phyloP scores from a whole-genome alignment of 1,139 yeast species.

The Suhomyces choctaworum region DNA sequence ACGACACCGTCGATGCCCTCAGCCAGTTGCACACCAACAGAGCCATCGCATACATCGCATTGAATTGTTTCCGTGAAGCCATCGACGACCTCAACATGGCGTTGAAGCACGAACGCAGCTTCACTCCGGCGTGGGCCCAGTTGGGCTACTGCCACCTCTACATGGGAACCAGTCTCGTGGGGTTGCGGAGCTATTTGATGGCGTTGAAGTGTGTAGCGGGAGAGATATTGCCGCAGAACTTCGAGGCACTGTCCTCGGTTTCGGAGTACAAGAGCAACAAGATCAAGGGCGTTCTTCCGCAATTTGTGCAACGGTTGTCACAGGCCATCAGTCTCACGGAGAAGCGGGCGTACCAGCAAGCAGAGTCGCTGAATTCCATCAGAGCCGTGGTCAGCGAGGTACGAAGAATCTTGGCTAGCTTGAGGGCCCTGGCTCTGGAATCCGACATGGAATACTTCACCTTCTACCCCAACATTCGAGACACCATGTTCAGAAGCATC shows the following conservation, averaged over 20 bases:
- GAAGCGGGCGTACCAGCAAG: slow-evolving; percentile 43
- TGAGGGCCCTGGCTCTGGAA: slow-evolving; percentile 27
- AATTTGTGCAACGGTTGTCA: slow-evolving; percentile 39
- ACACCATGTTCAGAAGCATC: slow-evolving; percentile 28
- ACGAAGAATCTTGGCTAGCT: slow-evolving; percentile 27
- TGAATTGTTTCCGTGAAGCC: slow-evolving; percentile 46
- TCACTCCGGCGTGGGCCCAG: slow-evolving; percentile 49
- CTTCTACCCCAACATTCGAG: slow-evolving; percentile 31
- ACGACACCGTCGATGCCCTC: slow-evolving; percentile 20
- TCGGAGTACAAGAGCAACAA: slow-evolving; percentile 27
- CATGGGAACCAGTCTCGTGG: slow-evolving; percentile 39
- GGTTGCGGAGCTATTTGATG: slow-evolving; percentile 35
- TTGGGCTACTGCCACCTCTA: slow-evolving; percentile 47
- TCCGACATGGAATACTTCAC: slow-evolving; percentile 32
- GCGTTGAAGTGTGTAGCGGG: slow-evolving; percentile 37
- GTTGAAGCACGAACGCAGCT: slow-evolving; percentile 31
- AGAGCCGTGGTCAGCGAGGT: slow-evolving; percentile 28
- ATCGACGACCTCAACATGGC: slow-evolving; percentile 40
- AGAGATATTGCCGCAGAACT: slow-evolving; percentile 30
- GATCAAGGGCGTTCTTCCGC: slow-evolving; percentile 34
- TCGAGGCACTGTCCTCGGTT: slow-evolving; percentile 15
- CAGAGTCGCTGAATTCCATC: slow-evolving; percentile 26
- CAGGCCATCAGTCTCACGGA: slow-evolving; percentile 41
- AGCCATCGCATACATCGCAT: slow-evolving; percentile 46
- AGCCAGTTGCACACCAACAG: slow-evolving; percentile 43